phyloP scores from a whole-genome alignment of 495 filamentous ascomycete species.

The Tetracladium setigerum region DNA sequence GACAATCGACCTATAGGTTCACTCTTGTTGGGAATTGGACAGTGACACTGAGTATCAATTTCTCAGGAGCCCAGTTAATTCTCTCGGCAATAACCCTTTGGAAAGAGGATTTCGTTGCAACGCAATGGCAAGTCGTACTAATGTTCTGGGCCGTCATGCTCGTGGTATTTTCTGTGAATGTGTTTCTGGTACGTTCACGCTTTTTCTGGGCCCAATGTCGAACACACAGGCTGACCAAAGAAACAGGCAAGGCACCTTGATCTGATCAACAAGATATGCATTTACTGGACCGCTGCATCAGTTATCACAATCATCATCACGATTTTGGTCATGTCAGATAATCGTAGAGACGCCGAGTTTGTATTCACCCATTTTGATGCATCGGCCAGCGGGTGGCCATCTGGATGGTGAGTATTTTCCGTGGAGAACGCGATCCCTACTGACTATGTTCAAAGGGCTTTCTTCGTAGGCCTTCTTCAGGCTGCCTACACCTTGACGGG shows the following conservation, averaged over 20 bases:
- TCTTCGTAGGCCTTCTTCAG: conserved; percentile 44
- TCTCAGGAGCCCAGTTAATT: conserved; percentile 51
- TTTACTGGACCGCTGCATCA: conserved; percentile 56
- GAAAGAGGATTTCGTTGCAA: conserved; percentile 54
- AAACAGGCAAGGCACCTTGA: conserved; percentile 43
- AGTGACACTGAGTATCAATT: conserved; percentile 42
- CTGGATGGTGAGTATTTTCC: conserved; percentile 27
- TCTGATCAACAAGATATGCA: conserved; percentile 60
- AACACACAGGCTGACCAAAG: no score
- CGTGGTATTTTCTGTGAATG: conserved; percentile 48
- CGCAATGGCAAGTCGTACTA: conserved; percentile 53
- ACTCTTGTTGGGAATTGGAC: conserved; percentile 45
- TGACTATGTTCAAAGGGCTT: conserved; percentile 16
- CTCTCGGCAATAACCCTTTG: conserved; percentile 54
- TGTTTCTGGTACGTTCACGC: conserved; percentile 32
- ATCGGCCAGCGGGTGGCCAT: conserved; percentile 45
- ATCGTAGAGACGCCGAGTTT: conserved; percentile 42
- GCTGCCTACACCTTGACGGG: conserved; percentile 49
- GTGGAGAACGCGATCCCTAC: no score
- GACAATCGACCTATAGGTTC: conserved; percentile 19
- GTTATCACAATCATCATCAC: conserved; percentile 54
- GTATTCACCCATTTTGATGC: conserved; percentile 59
- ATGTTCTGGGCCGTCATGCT: conserved; percentile 58
- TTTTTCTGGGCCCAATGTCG: no score
- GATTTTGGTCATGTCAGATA: conserved; percentile 49